Evolutionary conservation across 2,329 filamentous ascomycete genomes (phyloP), one percentile per base, ranked within the genome.

Genomic region (Aureobasidium sp.): DNA sequence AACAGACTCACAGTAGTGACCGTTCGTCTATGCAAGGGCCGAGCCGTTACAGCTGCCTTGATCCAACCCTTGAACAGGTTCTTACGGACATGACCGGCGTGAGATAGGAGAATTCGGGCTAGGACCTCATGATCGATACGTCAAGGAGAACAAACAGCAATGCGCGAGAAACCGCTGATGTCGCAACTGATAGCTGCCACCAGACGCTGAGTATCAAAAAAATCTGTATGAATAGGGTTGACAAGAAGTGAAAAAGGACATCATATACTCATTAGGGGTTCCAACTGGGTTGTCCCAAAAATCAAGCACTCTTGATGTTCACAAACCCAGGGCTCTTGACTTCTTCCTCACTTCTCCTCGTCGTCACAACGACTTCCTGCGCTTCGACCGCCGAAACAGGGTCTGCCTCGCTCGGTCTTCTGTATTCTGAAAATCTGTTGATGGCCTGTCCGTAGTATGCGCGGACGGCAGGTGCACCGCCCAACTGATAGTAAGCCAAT

Each of bases 401-500:
- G 22, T 52, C 57, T 8, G 37, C 47, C 9, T 52, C 57, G 7
- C 40, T 27, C 4, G 45, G 57, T 42, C 57, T 50, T 14, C 57
- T 50, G 29, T 60, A 50, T 2, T 60, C 57, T 8, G 33, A 33
- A 14, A 42, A 33, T 5, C 27, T 42, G 17, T 11, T 44, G 1
- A 24, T 6, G 5, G 37, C 45, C 17, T 50, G 35, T 22, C 33
- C 27, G 11, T 5, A 49, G 19, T 37, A 54, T 6, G 24, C 42
- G 8, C 29, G 14, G 6, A 62, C 1, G 8, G 60, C 60, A 19
- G 60, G 52, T 11, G 60, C 88, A 64, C 80, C 81, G 48, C 86
- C 86, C 60, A 88, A 82, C 79, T 88, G 88, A 78, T 88, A 89
- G 78, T 87, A 87, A 63, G 86, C 74, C 79, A 89, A 86, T 67